Conservation (phyloP, 1,284 basidiomycete genomes). For the Tilletia indica region DNA sequence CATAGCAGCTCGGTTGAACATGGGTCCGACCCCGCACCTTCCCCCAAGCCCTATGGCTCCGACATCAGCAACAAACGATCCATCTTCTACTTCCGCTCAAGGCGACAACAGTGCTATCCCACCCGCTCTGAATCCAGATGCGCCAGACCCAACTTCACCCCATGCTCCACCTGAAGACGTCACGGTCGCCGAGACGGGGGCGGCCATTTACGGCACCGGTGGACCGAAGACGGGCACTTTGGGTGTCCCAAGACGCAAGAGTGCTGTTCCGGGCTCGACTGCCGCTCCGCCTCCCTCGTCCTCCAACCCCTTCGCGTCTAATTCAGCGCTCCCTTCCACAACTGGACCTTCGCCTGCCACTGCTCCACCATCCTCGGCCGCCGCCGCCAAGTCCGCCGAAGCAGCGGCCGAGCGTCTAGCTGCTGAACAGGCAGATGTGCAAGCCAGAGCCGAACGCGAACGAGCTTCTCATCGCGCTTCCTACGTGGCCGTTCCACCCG, state of each 20-base stretch:
- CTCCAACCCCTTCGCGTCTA: neutral
- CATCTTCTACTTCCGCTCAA: neutral
- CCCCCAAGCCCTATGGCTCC: neutral
- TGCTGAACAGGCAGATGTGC: conserved; percentile 11
- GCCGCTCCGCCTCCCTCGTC: too few relatives aligned
- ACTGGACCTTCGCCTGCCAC: neutral
- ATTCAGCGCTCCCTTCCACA: neutral
- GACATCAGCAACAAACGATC: neutral
- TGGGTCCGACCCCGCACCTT: conserved; percentile 16
- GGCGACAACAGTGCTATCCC: neutral
- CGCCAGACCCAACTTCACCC: conserved; percentile 9
- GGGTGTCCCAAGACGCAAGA: conserved; percentile 24
- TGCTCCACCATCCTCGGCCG: neutral
- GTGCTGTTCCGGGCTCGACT: conserved; percentile 7
- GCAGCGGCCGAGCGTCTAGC: conserved; percentile 5
- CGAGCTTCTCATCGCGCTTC: neutral
- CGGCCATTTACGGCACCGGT: conserved; percentile 34
- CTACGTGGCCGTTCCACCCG: neutral
- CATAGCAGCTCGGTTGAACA: neutral
- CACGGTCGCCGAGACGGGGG: conserved; percentile 40
- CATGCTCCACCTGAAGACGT: conserved; percentile 27
- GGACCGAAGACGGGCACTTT: conserved; percentile 40
- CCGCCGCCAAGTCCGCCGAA: conserved; percentile 6
- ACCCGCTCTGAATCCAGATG: neutral
- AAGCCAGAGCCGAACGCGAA: conserved; percentile 1